Base-by-base conservation (phyloP, 2,329 filamentous ascomycete species). In the Karstenula rhodostoma region DNA sequence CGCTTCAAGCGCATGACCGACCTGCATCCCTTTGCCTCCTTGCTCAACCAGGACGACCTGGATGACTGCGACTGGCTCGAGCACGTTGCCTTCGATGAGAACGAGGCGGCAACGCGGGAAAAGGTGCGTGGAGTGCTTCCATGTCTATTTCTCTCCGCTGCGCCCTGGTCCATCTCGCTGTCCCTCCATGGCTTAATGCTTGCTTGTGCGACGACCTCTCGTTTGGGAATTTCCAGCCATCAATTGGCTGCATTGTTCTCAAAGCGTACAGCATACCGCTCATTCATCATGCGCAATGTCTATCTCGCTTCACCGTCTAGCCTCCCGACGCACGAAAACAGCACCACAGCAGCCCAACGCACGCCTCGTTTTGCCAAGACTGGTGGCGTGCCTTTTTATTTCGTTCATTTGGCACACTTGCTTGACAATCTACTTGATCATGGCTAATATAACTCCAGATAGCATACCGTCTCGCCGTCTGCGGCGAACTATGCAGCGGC, bases 401-500 rank as follows among this genome's bases (percentile, higher is more conserved):
- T 25, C n/a, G 17, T 15, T 9, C 29, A 17, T 37, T 40, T 13
- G 8, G 4, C 10, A 7, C 17, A n/a, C 12, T 27, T 6, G n/a
- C 12, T 12, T 5, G 7, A 53, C 5, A 32, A 33, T 29, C 25
- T 12, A 29, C 23, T 53, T 4, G 13, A 15, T 19, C 32, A 27
- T 13, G 33, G 53, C 60, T 67, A 57, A 63, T 52, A 12, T 19
- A 12, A 40, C 54, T 47, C 42, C 72, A 94, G 91, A 87, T 95
- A 71, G 80, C 85, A 58, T 96, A 96, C 78, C 90, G 92, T 62
- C 85, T 96, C 27, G 86, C 84, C 27, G 85, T 83, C 71, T 94
- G 90, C 74, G 89, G 90, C 42, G 90, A 94, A 72, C 85, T 97
- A 57, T 90, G 87, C 74, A 82, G 94, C 55, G 94, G 93, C 29